Conservation (phyloP, 2,329 filamentous ascomycete species). For the Diaporthe citrichinensis region DNA sequence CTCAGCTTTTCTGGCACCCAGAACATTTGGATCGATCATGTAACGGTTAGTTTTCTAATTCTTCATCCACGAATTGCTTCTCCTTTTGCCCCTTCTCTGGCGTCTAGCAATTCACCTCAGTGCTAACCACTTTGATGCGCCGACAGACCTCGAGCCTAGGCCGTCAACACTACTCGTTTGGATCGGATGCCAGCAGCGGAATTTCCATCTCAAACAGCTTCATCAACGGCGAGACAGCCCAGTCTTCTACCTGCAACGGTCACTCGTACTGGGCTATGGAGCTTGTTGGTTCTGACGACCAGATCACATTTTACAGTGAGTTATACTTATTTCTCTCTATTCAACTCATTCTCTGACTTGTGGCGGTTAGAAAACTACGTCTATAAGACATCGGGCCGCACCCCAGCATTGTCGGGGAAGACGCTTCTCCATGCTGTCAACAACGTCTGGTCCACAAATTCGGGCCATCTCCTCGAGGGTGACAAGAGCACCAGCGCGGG, state of each 20-base stretch:
- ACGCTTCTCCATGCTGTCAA: slow-evolving; percentile 71
- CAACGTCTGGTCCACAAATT: slow-evolving; percentile 70
- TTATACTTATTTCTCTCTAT: not conserved
- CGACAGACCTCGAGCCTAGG: slow-evolving; percentile 67
- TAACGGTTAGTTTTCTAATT: slow-evolving; percentile 48
- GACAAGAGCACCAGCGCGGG: slow-evolving; percentile 56
- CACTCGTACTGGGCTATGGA: slow-evolving; percentile 74
- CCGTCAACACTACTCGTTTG: slow-evolving; percentile 73
- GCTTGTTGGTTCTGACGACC: slow-evolving; percentile 67
- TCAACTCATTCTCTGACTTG: not conserved
- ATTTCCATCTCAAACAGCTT: slow-evolving; percentile 73
- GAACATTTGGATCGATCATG: slow-evolving; percentile 66
- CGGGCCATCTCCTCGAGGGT: slow-evolving; percentile 69
- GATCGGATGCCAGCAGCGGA: slow-evolving; percentile 64
- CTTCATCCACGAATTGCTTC: too few relatives aligned
- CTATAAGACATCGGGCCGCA: slow-evolving; percentile 69
- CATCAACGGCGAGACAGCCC: slow-evolving; percentile 67
- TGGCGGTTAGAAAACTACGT: slow-evolving; percentile 63
- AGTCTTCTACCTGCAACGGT: slow-evolving; percentile 71
- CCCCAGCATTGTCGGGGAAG: slow-evolving; percentile 69
- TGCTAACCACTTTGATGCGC: not conserved
- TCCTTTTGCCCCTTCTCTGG: too few relatives aligned
- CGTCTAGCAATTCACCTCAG: not conserved
- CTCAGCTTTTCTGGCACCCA: slow-evolving; percentile 46
- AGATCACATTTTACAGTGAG: slow-evolving; percentile 67